phyloP scores from a whole-genome alignment of 75 land plant genomes.

The Pinus albicaulis region DNA sequence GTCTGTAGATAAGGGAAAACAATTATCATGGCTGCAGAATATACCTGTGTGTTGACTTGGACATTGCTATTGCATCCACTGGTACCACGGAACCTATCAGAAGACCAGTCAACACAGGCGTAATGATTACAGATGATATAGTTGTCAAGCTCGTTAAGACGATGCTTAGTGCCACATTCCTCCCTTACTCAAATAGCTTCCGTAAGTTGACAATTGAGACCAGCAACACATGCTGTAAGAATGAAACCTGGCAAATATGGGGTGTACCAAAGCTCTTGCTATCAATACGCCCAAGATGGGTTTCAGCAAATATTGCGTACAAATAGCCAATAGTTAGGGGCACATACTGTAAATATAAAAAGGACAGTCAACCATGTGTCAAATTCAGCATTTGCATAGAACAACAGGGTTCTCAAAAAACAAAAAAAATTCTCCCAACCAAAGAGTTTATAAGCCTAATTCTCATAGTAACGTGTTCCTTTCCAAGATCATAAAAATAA shows the following conservation, averaged over 20 bases:
- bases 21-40: background rate
- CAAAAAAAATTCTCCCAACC: background rate
- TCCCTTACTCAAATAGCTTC: conserved; percentile 83
- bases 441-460: background rate
- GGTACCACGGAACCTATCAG: conserved; percentile 99
- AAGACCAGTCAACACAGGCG: conserved; percentile 81
- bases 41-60: conserved; percentile 92
- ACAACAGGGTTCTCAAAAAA: background rate
- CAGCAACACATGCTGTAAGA: conserved; percentile 90
- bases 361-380: conserved; percentile 6
- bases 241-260: conserved; percentile 79
- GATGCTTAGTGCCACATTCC: conserved; percentile 95
- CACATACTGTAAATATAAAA: conserved; percentile 63
- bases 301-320: conserved; percentile 82
- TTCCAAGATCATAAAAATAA: background rate
- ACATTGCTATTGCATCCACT: conserved; percentile 94
- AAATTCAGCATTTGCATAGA: background rate
- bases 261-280: conserved; percentile 63
- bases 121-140: conserved; percentile 75
- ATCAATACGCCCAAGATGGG: conserved; percentile 74
- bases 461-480: background rate
- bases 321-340: conserved; percentile 85
- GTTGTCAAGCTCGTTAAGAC: conserved; percentile 80
- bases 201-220: conserved; percentile 94
- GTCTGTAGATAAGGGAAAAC: background rate